phyloP scores from a whole-genome alignment of 1,284 basidiomycete genomes.

The Takashimella tepidaria region DNA sequence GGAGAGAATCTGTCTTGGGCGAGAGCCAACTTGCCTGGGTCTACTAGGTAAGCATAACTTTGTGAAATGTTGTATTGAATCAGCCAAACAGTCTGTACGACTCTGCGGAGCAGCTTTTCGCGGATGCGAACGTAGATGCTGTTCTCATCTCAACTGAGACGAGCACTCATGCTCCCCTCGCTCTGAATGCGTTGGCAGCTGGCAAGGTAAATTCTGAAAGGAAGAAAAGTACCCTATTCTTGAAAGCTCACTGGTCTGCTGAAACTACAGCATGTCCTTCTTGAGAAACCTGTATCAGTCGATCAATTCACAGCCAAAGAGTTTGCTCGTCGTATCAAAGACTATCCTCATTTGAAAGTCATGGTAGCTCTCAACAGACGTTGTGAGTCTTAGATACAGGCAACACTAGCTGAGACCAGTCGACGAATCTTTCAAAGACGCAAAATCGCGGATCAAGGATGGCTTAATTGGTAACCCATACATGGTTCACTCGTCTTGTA shows the following conservation, averaged over 20 bases:
- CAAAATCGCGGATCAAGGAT: slow-evolving; percentile 17
- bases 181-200: slow-evolving; percentile 16
- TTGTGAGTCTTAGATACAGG: slow-evolving; percentile 17
- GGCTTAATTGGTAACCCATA: slow-evolving; percentile 23
- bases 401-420: slow-evolving; percentile 8
- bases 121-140: slow-evolving; percentile 15
- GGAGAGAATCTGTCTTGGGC: slow-evolving; percentile 3
- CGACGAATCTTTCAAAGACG: slow-evolving; percentile 29
- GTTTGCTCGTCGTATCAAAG: slow-evolving; percentile 23
- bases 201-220: slow-evolving; percentile 16
- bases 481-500: slow-evolving; percentile 25
- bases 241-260: background rate
- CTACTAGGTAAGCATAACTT: background rate
- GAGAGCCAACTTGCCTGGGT: slow-evolving; percentile 11
- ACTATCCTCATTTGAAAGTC: slow-evolving; percentile 25
- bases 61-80: background rate
- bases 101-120: slow-evolving; percentile 9
- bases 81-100: background rate
- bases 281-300: slow-evolving; percentile 39
- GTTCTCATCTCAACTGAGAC: slow-evolving; percentile 28
- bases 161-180: slow-evolving; percentile 18
- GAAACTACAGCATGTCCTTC: slow-evolving; percentile 24
- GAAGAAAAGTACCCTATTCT: background rate
- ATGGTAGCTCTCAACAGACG: slow-evolving; percentile 36
- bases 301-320: slow-evolving; percentile 20